phyloP scores from a whole-genome alignment of 139 green algal species.

The Tetratostichococcus sp. region DNA sequence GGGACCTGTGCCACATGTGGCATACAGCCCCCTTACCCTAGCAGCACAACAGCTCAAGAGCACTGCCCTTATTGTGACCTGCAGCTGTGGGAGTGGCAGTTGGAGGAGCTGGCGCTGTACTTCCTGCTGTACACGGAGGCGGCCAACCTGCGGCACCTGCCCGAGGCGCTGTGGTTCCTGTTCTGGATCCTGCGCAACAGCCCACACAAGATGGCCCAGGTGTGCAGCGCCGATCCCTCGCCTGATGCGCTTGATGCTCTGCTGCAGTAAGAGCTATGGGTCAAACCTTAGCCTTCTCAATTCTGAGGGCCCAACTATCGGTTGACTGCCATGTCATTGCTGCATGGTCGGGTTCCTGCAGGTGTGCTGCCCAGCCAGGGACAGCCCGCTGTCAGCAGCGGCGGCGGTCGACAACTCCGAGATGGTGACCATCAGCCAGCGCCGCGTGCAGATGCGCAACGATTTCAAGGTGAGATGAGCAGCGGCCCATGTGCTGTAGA shows the following conservation, averaged over 20 bases:
- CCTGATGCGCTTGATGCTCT: too few species aligned
- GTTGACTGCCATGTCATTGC: neutral
- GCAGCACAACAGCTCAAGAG: too few species aligned
- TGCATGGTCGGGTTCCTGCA: neutral
- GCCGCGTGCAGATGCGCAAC: neutral
- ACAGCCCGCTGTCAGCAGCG: neutral
- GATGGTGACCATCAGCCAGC: neutral
- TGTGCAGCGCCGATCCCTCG: too few species aligned
- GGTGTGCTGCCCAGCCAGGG: neutral
- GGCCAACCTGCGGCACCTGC: conserved; percentile 74
- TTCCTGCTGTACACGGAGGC: conserved; percentile 79
- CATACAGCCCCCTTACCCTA: neutral
- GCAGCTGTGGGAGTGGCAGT: conserved; percentile 38
- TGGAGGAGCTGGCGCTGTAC: conserved; percentile 69
- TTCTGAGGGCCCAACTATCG: too few species aligned
- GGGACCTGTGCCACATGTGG: conserved; percentile 11
- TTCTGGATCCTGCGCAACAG: conserved; percentile 58
- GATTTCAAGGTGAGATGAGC: neutral
- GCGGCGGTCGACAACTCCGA: neutral
- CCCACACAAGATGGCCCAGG: neutral
- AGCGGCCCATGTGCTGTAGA: too few species aligned
- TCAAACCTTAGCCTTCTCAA: too few species aligned
- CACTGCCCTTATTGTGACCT: too few species aligned
- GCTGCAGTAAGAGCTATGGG: too few species aligned
- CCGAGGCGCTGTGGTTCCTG: conserved; percentile 74